Evolutionary conservation across 805 yeast genomes (phyloP), one percentile per base, ranked within the genome.

Genomic region (Saccharomycopsis selenospora): DNA sequence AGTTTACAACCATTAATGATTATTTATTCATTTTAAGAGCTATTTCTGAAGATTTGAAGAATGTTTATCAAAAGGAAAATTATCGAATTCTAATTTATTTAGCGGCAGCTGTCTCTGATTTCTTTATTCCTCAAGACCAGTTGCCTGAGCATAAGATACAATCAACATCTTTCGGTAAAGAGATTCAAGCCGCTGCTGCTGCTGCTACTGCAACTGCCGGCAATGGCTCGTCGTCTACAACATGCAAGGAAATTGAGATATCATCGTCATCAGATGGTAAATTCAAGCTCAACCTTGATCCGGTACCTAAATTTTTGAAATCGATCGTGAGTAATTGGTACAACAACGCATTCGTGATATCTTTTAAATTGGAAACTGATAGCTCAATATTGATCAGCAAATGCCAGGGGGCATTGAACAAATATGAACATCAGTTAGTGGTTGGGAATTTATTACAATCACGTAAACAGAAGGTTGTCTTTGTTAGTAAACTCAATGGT

Each of bases 81-180:
- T 64, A 73, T 3, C 69, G 68, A 47, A 86, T 89, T 0, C 62
- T 93, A 36, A 87, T 91, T 61, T 93, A 83, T 61, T 71, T 93
- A 46, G 99, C 99, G 0, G 98, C 99, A 6, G 99, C 99, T 0
- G 99, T 93, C 0, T 86, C 96, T 5, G 99, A 93, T 63, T 93
- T 93, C 66, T 93, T 90, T 67, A 72, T 93, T 38, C 99, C 99
- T 1, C 77, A 76, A 40, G 80, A 90, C 1, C 74, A 86, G 55
- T 71, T 89, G 58, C 95, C 97, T 2, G 89, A 88, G 58, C 99
- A 93, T 67, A 93, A 93, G 66, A 93, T 93, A 53, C 99, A 93
- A 65, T 5, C 81, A 80, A 50, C 79, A 77, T 76, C 71, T 26
- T 67, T 69, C 14, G 77, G 77, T 8, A 36, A 50, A 4, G 22